Evolutionary conservation across 2,329 filamentous ascomycete genomes (phyloP), one percentile per base, ranked within the genome.

Genomic region (Thielaviopsis punctulata): DNA sequence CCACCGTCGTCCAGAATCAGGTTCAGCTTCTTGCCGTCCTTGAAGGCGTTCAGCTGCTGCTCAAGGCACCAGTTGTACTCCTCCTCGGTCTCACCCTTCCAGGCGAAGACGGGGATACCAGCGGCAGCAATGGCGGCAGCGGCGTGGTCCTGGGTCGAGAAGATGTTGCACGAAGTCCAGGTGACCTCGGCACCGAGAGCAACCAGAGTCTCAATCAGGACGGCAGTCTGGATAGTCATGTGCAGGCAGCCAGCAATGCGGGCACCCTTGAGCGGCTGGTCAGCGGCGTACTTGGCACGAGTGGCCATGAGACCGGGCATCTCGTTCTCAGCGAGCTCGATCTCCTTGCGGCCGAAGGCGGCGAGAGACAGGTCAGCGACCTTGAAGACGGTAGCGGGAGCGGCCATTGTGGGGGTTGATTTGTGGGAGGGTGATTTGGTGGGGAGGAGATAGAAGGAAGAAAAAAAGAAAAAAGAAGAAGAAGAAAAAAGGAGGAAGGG

Each of bases 41-140:
- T 94, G 85, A 98, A 98, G 68, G 92, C 84, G 59, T 77, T 69
- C 64, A 98, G 84, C 77, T 96, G 92, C 80, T 98, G 92, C 79
- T 96, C 90, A 65, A 96, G 76, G 73, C 92, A 98, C 92, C 92
- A 96, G 72, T 94, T 80, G 81, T 96, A 98, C 77, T 96, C 92
- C 75, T 96, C 92, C 74, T 98, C 92, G 62, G 90, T 95, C 86
- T 98, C 92, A 65, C 89, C 76, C 72, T 80, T 81, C 77, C 78
- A 80, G 68, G 78, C 77, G 59, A 79, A 78, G 63, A 98, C 90
- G 63, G 90, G 89, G 59, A 93, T 84, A 69, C 90, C 92, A 52
- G 81, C 76, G 54, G 90, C 92, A 62, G 92, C 92, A 73, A 98
- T 95, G 69, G 92, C 92, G 60, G 92, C 89, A 52, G 92, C 92